These are phyloP conservation scores for Ophiostoma perfectum DNA, from an alignment of 2,329 filamentous ascomycete genomes.

Conservation along the genomic window DNA sequence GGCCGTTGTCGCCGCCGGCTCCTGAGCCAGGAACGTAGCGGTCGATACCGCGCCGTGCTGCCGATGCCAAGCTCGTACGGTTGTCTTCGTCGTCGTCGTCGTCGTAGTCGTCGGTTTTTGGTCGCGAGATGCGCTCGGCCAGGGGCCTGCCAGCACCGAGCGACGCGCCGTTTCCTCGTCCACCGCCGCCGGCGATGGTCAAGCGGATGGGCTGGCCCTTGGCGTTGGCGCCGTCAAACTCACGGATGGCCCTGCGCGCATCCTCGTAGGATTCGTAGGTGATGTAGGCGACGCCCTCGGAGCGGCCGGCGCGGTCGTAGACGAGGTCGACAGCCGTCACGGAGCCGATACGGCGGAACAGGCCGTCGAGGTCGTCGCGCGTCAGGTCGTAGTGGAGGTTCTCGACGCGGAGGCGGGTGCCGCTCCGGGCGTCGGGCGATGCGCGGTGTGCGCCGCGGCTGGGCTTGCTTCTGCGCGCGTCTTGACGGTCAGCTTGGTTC, in stretches of 20 bases:
- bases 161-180: constrained; percentile 52
- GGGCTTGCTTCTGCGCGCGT: constrained; percentile 27
- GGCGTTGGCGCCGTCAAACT: constrained; percentile 87
- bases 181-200: constrained; percentile 50
- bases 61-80: constrained; percentile 35
- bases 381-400: constrained; percentile 92
- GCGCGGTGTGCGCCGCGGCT: neutral
- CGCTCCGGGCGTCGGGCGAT: constrained; percentile 29
- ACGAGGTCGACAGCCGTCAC: constrained; percentile 63
- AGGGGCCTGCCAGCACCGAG: constrained; percentile 52
- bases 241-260: constrained; percentile 66
- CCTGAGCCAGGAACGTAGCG: constrained; percentile 65
- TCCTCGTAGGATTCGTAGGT: constrained; percentile 68
- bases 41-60: constrained; percentile 48
- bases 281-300: constrained; percentile 77
- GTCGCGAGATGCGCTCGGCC: constrained; percentile 55
- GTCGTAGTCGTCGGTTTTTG: constrained; percentile 41
- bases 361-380: constrained; percentile 75
- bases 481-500: constrained; percentile 41
- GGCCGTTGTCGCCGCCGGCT: constrained; percentile 31
- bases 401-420: constrained; percentile 73
- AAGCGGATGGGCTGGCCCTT: constrained; percentile 81
- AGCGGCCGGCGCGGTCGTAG: constrained; percentile 85
- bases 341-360: constrained; percentile 73
- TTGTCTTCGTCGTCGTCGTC: constrained; percentile 37